Evolutionary conservation across 306 rosid genomes (phyloP).

Genomic region (Sicyos baderoa): DNA sequence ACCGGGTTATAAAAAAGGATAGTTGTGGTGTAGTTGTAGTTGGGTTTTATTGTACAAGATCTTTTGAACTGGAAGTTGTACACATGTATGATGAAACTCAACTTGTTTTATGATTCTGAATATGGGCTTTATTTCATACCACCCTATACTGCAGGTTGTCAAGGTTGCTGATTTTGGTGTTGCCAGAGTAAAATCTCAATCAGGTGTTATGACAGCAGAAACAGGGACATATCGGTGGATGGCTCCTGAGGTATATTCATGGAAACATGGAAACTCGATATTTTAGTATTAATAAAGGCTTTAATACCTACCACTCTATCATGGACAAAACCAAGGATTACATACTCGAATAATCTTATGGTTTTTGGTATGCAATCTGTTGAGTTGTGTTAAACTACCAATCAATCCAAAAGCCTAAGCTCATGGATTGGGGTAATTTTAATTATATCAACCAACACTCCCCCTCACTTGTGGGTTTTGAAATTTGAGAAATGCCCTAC

Average conservation of each 20-base stretch:
- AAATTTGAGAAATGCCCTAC: too few relatives aligned
- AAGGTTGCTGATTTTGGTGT: conserved; percentile 99
- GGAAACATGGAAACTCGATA: conserved; percentile 6
- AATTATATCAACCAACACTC: too few relatives aligned
- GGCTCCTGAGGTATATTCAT: conserved; percentile 85
- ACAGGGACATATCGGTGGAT: conserved; percentile 99
- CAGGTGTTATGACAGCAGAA: conserved; percentile 99
- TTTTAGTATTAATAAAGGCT: background rate
- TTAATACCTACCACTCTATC: background rate
- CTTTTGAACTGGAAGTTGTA: background rate
- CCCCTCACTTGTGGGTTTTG: too few relatives aligned
- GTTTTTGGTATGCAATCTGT: background rate
- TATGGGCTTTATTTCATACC: background rate
- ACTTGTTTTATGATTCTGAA: background rate
- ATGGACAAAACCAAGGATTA: background rate
- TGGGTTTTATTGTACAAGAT: background rate
- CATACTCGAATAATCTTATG: background rate
- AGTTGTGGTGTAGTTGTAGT: background rate
- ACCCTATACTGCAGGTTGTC: conserved; percentile 48
- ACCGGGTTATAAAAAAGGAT: too few relatives aligned
- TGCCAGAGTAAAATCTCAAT: conserved; percentile 87
- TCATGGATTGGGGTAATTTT: too few relatives aligned
- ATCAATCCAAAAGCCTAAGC: too few relatives aligned
- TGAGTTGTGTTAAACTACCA: too few relatives aligned
- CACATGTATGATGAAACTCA: background rate